Percentiles rank a stretch among this genome's conserved stretches.
Conservation (phyloP, 2,329 filamentous ascomycete species). For the Byssochlamys sp. region DNA sequence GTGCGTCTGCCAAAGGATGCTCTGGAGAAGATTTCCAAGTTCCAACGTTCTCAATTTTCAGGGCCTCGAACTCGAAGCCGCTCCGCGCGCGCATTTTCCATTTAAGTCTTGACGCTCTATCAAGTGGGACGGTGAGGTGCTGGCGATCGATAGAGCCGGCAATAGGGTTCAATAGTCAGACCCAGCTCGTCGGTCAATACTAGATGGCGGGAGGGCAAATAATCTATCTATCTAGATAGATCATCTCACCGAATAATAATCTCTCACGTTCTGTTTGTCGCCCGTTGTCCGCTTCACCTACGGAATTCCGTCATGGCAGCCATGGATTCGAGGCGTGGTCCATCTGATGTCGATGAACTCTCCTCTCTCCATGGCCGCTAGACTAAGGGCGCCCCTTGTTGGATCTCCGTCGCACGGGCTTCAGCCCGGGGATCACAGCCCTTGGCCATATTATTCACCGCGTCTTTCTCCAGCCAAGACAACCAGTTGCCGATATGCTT, state of each 20-base stretch:
- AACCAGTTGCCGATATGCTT: not conserved
- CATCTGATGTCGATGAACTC: not conserved
- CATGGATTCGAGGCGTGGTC: not conserved
- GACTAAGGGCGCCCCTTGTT: not conserved
- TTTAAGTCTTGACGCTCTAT: not conserved
- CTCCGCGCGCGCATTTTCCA: not conserved
- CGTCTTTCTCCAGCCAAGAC: not conserved
- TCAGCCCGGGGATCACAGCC: not conserved
- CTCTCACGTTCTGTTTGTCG: not conserved
- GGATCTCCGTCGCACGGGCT: not conserved
- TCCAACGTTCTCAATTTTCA: not conserved
- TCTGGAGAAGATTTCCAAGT: not conserved
- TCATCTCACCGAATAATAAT: not conserved
- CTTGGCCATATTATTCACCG: not conserved
- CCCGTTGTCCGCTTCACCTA: not conserved
- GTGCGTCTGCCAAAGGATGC: not conserved
- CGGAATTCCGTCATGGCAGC: not conserved
- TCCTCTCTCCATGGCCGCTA: no score
- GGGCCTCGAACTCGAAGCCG: not conserved
- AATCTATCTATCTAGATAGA: not conserved
- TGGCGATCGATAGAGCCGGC: not conserved
- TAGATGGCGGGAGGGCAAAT: not conserved
- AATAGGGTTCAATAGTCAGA: conserved; percentile 1
- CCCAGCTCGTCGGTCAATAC: not conserved
- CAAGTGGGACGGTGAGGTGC: not conserved